Evolutionary conservation across 176 grass and related monocot genomes (phyloP).

Genomic region (Oryza glaberrima): DNA sequence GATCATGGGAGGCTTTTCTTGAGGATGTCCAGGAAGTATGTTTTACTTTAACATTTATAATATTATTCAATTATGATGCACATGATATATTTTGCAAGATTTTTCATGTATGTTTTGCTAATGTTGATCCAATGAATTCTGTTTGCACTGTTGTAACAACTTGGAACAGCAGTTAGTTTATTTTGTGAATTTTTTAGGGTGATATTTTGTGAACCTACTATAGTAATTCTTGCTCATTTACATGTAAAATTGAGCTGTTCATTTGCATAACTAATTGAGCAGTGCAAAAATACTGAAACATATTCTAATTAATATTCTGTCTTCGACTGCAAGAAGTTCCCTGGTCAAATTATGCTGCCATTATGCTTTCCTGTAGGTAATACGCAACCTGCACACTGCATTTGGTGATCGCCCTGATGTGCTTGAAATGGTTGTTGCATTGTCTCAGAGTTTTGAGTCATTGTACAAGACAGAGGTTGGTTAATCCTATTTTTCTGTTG

Average conservation of each 20-base stretch:
- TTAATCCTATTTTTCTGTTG: slow-evolving; percentile 15
- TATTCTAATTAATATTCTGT: slow-evolving; percentile 14
- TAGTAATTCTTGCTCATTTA: neutral
- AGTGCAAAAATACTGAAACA: neutral
- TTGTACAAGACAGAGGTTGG: slow-evolving; percentile 83
- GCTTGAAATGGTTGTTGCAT: slow-evolving; percentile 61
- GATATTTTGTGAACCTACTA: slow-evolving; percentile 11
- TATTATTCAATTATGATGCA: slow-evolving; percentile 27
- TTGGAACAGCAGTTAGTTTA: neutral
- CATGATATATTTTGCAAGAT: neutral
- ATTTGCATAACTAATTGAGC: slow-evolving; percentile 8
- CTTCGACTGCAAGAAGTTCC: slow-evolving; percentile 23
- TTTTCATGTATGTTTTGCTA: slow-evolving; percentile 22
- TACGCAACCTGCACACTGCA: slow-evolving; percentile 71
- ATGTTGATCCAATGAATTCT: slow-evolving; percentile 20
- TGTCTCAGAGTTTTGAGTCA: slow-evolving; percentile 78
- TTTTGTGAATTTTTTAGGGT: slow-evolving; percentile 4
- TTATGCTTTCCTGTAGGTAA: slow-evolving; percentile 65
- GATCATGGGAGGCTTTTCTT: slow-evolving; percentile 87
- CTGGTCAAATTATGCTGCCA: slow-evolving; percentile 38
- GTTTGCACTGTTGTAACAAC: slow-evolving; percentile 17
- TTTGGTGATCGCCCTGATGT: slow-evolving; percentile 75
- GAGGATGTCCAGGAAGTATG: slow-evolving; percentile 94
- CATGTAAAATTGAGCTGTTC: neutral
- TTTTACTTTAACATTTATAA: slow-evolving; percentile 38